Conservation (phyloP, 1,284 basidiomycete species). For the Malassezia restricta region DNA sequence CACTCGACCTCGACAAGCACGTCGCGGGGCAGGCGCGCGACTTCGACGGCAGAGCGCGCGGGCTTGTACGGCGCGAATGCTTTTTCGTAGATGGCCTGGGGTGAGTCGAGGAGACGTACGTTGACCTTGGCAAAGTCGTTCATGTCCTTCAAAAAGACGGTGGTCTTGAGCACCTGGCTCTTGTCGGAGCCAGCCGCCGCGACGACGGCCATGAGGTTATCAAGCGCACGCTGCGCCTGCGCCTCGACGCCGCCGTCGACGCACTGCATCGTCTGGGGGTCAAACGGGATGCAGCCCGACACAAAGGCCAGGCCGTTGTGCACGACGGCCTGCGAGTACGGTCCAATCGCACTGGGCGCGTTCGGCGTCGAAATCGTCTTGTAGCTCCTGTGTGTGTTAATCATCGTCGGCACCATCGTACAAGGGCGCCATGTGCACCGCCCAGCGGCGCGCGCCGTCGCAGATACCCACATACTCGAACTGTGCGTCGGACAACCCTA, state of each 20-base stretch:
- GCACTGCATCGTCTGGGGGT: constrained; percentile 62
- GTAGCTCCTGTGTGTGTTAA: constrained; percentile 22
- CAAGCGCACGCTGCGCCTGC: constrained; percentile 72
- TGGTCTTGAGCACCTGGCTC: constrained; percentile 29
- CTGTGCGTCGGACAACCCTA: background rate
- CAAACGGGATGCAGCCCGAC: constrained; percentile 78
- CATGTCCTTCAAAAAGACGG: constrained; percentile 85
- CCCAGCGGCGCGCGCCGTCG: background rate
- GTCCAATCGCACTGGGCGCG: constrained; percentile 43
- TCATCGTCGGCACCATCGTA: background rate
- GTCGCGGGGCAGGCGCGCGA: constrained; percentile 62
- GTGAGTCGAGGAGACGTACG: constrained; percentile 29
- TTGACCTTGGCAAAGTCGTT: constrained; percentile 78
- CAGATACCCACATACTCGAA: constrained; percentile 3
- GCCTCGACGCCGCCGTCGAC: constrained; percentile 64
- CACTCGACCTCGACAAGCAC: constrained; percentile 84
- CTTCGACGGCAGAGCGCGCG: constrained; percentile 64
- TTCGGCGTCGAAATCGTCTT: constrained; percentile 35
- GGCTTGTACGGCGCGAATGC: constrained; percentile 58
- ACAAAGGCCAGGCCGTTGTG: constrained; percentile 73
- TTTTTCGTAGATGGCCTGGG: constrained; percentile 41
- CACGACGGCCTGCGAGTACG: constrained; percentile 58
- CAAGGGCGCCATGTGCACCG: background rate
- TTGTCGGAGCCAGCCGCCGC: constrained; percentile 57
- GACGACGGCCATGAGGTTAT: constrained; percentile 73